Percentiles rank a stretch among this genome's conserved stretches.
phyloP scores from a whole-genome alignment of 805 yeast species.

The Naumovozyma baii region DNA sequence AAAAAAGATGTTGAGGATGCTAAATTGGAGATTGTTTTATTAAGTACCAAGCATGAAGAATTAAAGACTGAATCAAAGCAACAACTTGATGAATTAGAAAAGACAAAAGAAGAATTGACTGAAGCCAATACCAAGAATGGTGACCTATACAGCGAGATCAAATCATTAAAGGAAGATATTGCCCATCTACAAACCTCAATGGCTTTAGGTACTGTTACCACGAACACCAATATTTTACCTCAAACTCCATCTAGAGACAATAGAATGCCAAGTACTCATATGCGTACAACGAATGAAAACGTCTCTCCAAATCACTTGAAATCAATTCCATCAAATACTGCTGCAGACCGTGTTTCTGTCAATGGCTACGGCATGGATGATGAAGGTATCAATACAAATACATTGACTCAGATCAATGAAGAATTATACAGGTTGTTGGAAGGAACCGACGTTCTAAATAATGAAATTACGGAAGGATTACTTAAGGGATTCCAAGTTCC shows the following conservation, averaged over 20 bases:
- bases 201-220: slow-evolving; percentile 23
- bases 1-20: slow-evolving; percentile 50
- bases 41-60: slow-evolving; percentile 50
- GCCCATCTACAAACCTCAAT: slow-evolving; percentile 33
- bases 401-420: slow-evolving; percentile 63
- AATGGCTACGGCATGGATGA: slow-evolving; percentile 10
- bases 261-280: slow-evolving; percentile 23
- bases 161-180: slow-evolving; percentile 39
- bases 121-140: slow-evolving; percentile 56
- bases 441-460: slow-evolving; percentile 62
- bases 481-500: slow-evolving; percentile 81
- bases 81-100: slow-evolving; percentile 51
- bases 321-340: background rate
- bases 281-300: slow-evolving; percentile 1
- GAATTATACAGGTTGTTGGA: slow-evolving; percentile 63
- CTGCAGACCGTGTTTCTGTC: background rate
- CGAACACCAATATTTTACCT: slow-evolving; percentile 21
- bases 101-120: slow-evolving; percentile 48
- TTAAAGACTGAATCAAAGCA: slow-evolving; percentile 54
- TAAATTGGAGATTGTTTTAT: slow-evolving; percentile 47
- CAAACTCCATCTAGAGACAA: slow-evolving; percentile 30
- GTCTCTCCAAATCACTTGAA: background rate
- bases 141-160: slow-evolving; percentile 53
- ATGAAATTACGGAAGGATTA: slow-evolving; percentile 79
- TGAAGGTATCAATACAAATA: slow-evolving; percentile 34